Base-by-base conservation (phyloP, 306 rosid species). In the Medicago truncatula region DNA sequence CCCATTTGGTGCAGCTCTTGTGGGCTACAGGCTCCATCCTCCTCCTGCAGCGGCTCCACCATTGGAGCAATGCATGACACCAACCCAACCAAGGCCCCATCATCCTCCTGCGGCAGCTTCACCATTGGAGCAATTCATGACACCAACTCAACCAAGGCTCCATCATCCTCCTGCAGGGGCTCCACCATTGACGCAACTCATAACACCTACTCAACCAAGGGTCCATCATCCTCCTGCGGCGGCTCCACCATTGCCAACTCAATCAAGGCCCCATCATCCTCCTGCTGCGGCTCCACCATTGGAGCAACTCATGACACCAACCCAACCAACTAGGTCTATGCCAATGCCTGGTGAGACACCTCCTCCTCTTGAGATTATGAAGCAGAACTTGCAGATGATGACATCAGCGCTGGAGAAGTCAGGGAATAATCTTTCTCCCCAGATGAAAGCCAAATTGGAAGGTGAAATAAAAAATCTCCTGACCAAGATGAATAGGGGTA, bases 361-460 rank as follows among this genome's bases (percentile, higher is more conserved):
- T 75, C 77, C 88, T 60, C 57, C 93, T 13, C 87, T 90, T 47
- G 87, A 90, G 49, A 49, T 70, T 70, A 84, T 91, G 18, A 90
- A 75, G 85, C 86, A 90, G 70, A 88, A 86, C 70, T 89, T 92
- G 82, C 89, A 87, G 86, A 84, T 74, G 89, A 94, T 91, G 98
- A 77, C 88, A 43, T 83, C 89, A 43, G 77, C 81, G 81, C 83
- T 89, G 67, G 92, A 92, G 86, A 88, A 81, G 40, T 87, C 94
- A 0, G 96, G 97, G 23, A 80, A 83, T 70, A 85, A 67, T 70
- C 90, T 92, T 63, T 85, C 92, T 39, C 92, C 88, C 34, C 85
- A 83, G 76, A 83, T 74, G 80, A 90, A 89, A 82, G 85, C 87
- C 76, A 83, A 85, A 73, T 71, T 95, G 80, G 97, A 88, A 47